Evolutionary conservation across 768 basidiomycete species (phyloP).

Genomic region (Pleurotus salmoneostramineus): DNA sequence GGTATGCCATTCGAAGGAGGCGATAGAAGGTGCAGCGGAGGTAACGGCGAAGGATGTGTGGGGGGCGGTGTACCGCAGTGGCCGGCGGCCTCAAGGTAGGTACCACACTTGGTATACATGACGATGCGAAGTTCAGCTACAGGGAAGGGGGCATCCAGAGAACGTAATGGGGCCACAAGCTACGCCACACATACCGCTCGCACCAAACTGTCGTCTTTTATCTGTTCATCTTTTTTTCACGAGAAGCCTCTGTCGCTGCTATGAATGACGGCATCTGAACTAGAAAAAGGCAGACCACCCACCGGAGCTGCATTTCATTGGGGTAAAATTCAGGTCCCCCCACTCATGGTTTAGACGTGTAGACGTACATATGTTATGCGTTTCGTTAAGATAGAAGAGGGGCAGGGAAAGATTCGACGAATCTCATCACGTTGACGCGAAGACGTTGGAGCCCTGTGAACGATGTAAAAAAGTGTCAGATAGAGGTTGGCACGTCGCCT

Average conservation of each 20-base stretch:
- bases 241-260: neutral
- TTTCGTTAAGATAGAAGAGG: neutral
- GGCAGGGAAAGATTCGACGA: neutral
- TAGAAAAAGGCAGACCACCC: neutral
- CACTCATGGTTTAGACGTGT: neutral
- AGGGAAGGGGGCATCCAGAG: neutral
- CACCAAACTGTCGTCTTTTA: neutral
- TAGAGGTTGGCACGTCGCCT: slow-evolving; percentile 3
- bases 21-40: neutral
- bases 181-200: slow-evolving; percentile 1
- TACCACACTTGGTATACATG: slow-evolving; percentile 3
- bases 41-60: neutral
- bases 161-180: neutral
- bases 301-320: neutral
- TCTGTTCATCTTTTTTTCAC: neutral
- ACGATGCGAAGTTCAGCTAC: neutral
- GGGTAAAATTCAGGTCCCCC: slow-evolving; percentile 6
- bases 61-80: neutral
- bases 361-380: slow-evolving; percentile 8
- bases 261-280: slow-evolving; percentile 3
- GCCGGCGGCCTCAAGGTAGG: neutral
- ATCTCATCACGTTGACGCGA: neutral
- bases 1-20: neutral
- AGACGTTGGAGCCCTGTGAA: neutral
- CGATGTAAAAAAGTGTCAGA: neutral